A percentile compares a stretch with the other conserved stretches of the same genome.
Evolutionary conservation across 768 basidiomycete genomes (phyloP).

Genomic region (Suillus occidentalis): DNA sequence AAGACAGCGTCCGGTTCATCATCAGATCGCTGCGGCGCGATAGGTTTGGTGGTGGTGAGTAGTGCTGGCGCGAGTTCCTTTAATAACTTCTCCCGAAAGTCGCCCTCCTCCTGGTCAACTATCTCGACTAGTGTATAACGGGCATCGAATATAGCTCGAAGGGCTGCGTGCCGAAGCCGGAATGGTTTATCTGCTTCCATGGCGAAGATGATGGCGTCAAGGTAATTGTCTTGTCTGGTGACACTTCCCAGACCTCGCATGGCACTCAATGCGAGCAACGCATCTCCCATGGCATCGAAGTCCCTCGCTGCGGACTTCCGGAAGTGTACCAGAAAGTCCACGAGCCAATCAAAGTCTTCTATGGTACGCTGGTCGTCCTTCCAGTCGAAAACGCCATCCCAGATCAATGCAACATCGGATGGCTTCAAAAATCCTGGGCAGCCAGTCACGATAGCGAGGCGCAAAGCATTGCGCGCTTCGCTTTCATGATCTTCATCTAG

Average conservation of each 20-base stretch:
- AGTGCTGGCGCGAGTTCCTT: not conserved
- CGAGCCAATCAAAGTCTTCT: constrained; percentile 5
- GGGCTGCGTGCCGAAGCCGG: constrained; percentile 6
- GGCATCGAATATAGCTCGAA: constrained; percentile 6
- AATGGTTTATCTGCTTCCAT: constrained; percentile 6
- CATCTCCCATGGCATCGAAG: constrained; percentile 8
- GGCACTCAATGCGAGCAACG: constrained; percentile 9
- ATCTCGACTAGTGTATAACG: not conserved
- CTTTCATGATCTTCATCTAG: not conserved
- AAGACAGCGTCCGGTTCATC: not conserved
- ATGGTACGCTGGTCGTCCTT: not conserved
- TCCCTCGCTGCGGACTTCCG: not conserved
- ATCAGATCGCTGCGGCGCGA: not conserved
- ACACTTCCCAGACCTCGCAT: not conserved
- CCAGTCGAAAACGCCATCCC: constrained; percentile 1
- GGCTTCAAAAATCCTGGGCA: not conserved
- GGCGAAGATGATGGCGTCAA: constrained; percentile 4
- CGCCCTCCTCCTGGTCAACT: not conserved
- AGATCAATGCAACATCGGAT: constrained; percentile 1
- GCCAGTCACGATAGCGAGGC: constrained; percentile 3
- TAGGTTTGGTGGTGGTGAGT: not conserved
- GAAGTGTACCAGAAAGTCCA: constrained; percentile 8
- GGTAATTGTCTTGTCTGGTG: not conserved
- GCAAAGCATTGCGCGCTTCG: constrained; percentile 2
- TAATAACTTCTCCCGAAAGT: not conserved